These are phyloP conservation scores for Xylaria longipes DNA, from an alignment of 495 filamentous ascomycete genomes.

Conservation along the genomic window DNA sequence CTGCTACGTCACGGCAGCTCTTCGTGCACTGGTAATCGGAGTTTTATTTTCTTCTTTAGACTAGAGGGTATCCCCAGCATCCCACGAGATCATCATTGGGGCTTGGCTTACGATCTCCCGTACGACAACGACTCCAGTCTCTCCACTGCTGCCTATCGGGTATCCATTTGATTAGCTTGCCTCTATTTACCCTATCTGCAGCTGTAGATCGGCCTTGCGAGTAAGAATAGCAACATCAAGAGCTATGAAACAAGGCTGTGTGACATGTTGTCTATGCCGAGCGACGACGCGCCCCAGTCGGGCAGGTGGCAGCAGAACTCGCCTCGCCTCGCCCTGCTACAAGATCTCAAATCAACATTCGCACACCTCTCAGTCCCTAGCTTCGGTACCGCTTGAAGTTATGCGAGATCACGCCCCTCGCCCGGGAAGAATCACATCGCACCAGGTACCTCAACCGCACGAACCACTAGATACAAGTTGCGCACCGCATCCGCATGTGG, in stretches of 20 bases:
- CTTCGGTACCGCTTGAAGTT: neutral
- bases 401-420: conserved; percentile 2
- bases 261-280: conserved; percentile 10
- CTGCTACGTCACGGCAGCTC: conserved; percentile 13
- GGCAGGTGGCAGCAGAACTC: conserved; percentile 8
- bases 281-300: conserved; percentile 12
- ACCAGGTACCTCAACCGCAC: neutral
- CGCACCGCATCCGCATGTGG: conserved; percentile 7
- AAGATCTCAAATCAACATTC: conserved; percentile 21
- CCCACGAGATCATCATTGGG: conserved; percentile 14
- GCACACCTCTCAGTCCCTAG: neutral
- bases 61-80: neutral
- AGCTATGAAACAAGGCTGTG: conserved; percentile 23
- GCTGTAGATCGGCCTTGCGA: conserved; percentile 8
- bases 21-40: conserved; percentile 2
- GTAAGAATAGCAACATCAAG: conserved; percentile 18
- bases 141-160: neutral
- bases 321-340: conserved; percentile 18
- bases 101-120: conserved; percentile 19
- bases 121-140: conserved; percentile 9
- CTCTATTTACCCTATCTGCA: neutral
- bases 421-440: neutral
- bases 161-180: neutral
- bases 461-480: neutral
- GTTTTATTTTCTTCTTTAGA: neutral